These are phyloP conservation scores for Rhododendron griersonianum DNA, from an alignment of 148 eudicot genomes.

Conservation along the genomic window DNA sequence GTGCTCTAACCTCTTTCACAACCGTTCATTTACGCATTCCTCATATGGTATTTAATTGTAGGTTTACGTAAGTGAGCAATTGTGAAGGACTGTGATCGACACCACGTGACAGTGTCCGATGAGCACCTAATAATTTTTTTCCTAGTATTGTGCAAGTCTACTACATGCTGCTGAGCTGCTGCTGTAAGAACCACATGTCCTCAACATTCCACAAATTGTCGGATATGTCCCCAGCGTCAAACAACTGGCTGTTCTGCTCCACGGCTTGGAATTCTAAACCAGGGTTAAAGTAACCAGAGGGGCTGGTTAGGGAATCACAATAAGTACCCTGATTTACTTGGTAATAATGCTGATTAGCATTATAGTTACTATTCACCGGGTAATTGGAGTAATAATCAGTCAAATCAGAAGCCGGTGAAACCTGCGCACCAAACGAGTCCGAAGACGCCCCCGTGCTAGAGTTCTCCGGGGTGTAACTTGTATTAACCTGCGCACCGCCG, in stretches of 20 bases:
- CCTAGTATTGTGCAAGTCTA: not conserved
- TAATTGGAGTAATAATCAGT: slow-evolving; percentile 42
- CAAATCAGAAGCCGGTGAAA: slow-evolving; percentile 51
- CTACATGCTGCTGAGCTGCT: slow-evolving; percentile 37
- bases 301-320: slow-evolving; percentile 37
- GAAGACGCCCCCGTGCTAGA: slow-evolving; percentile 61
- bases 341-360: slow-evolving; percentile 31
- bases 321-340: slow-evolving; percentile 27
- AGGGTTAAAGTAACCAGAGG: slow-evolving; percentile 37
- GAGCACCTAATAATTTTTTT: not conserved
- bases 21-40: not conserved
- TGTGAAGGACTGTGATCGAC: not conserved
- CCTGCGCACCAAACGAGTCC: slow-evolving; percentile 58
- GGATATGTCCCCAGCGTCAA: slow-evolving; percentile 45
- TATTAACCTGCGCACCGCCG: slow-evolving; percentile 21
- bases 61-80: not conserved
- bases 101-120: not conserved
- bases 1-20: not conserved
- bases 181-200: slow-evolving; percentile 64
- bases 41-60: not conserved
- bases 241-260: slow-evolving; percentile 31
- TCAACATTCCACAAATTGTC: slow-evolving; percentile 67
- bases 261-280: slow-evolving; percentile 29
- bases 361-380: slow-evolving; percentile 22
- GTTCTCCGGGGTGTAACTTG: slow-evolving; percentile 50